Evolutionary conservation across 176 grass and related monocot species (phyloP), one percentile per base, ranked within the genome.

Genomic region (Elaeis guineensis): DNA sequence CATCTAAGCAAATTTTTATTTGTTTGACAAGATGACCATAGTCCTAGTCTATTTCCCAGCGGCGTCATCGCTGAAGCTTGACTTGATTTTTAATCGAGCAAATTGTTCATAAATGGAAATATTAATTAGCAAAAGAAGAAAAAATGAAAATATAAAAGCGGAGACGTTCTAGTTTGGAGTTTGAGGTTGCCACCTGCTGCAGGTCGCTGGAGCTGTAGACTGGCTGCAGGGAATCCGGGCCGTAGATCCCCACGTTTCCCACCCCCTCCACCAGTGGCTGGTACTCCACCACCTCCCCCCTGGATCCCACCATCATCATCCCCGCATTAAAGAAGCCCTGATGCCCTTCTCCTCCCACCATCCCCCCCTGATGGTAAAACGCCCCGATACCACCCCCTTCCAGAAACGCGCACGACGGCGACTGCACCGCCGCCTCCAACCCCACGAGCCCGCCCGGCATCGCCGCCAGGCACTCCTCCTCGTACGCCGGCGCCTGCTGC

Each of bases 251-350:
- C 52, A 32, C 50, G 20, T 80, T 64, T 50, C 57, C 55, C 50
- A 55, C 76, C 61, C 64, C 80, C 63, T 85, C 86, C 54, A 89
- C 71, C 76, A 95, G 58, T 57, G 82, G 79, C 71, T 82, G 86
- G 29, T 82, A 90, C 19, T 82, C 82, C 17, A 49, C 59, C 35
- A 81, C 80, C 65, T 85, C 72, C 25, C 74, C 87, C 65, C 79
- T 62, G 28, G 28, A 6, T 61, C 63, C 63, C 22, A 14, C 21
- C 14, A 59, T 17, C 4, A 21, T 21, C 6, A 6, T 2, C 6
- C 65, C 65, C 17, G 51, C n/a, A 6, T 35, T 18, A 21, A 32
- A 67, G 17, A 39, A 67, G 1, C 51, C 65, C 6, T 32, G 16
- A 17, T 17, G 8, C 18, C 25, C 25, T 0, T 32, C 65, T 54